phyloP scores from a whole-genome alignment of 768 basidiomycete genomes.

The Lentinula sp. region DNA sequence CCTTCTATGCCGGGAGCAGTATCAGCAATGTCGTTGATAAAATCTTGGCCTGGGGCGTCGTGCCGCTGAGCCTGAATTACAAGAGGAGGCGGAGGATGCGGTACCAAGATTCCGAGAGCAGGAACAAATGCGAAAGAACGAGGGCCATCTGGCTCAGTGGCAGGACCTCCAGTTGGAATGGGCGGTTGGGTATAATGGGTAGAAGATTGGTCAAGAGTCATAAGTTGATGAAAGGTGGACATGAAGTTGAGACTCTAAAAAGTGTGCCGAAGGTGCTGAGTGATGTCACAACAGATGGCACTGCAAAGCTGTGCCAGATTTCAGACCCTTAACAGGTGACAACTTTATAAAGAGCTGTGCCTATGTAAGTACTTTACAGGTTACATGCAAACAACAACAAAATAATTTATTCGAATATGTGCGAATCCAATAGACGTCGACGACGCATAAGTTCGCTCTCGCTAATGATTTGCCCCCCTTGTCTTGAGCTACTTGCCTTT shows the following conservation, averaged over 20 bases:
- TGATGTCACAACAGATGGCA: not conserved
- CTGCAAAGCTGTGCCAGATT: slow-evolving; percentile 1
- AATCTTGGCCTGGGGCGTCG: slow-evolving; percentile 8
- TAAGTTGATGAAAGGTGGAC: slow-evolving; percentile 3
- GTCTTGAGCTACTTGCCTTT: slow-evolving; percentile 24
- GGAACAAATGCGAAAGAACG: slow-evolving; percentile 9
- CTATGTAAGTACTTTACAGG: not conserved
- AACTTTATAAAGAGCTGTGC: not conserved
- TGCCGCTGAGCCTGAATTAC: not conserved
- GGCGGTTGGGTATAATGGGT: slow-evolving; percentile 16
- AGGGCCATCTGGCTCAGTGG: slow-evolving; percentile 11
- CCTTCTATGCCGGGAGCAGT: slow-evolving; percentile 28
- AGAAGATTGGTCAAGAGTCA: slow-evolving; percentile 18
- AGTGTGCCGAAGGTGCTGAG: not conserved
- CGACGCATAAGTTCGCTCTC: slow-evolving; percentile 76
- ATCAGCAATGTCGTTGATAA: slow-evolving; percentile 9
- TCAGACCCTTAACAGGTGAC: not conserved
- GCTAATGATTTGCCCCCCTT: slow-evolving; percentile 64
- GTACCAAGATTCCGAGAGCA: not conserved
- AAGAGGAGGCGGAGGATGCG: not conserved
- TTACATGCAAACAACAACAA: slow-evolving; percentile 6
- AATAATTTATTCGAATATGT: slow-evolving; percentile 45
- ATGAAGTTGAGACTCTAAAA: not conserved
- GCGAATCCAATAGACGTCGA: slow-evolving; percentile 69
- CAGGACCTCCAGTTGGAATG: slow-evolving; percentile 16